A percentile compares a stretch with the other conserved stretches of the same genome.
These are phyloP conservation scores for Bothriochloa decipiens DNA, from an alignment of 176 grass and related monocot species.

Conservation along the genomic window DNA sequence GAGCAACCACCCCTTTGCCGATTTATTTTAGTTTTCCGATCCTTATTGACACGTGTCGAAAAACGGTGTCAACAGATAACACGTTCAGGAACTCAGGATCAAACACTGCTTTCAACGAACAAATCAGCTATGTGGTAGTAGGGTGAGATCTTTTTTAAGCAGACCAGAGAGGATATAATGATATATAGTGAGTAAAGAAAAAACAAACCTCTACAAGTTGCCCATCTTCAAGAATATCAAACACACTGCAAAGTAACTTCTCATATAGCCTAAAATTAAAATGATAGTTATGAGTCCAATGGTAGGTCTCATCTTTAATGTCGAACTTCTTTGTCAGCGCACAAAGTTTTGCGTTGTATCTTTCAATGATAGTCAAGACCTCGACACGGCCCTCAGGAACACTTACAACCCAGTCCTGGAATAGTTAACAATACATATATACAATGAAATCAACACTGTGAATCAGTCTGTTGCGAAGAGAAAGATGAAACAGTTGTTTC, in stretches of 20 bases:
- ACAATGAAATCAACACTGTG: conserved; percentile 21
- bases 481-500: conserved; percentile 14
- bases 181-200: conserved; percentile 31
- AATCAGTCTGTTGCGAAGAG: not conserved
- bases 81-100: conserved; percentile 47
- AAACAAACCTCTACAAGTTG: conserved; percentile 79
- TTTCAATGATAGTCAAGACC: conserved; percentile 72
- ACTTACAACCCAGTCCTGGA: conserved; percentile 77
- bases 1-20: too few relatives aligned
- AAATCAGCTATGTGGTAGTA: conserved; percentile 24
- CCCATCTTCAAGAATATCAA: conserved; percentile 97
- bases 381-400: conserved; percentile 63
- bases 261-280: conserved; percentile 88
- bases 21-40: too few relatives aligned
- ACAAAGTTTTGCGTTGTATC: conserved; percentile 65
- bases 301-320: conserved; percentile 64
- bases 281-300: conserved; percentile 76
- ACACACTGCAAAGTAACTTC: conserved; percentile 82
- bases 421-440: conserved; percentile 35
- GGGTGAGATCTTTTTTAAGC: not conserved
- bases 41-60: too few relatives aligned
- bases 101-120: conserved; percentile 34
- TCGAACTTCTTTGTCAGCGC: conserved; percentile 55
- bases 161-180: conserved; percentile 22
- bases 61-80: too few relatives aligned